Evolutionary conservation across 73 alveolate genomes (phyloP), one percentile per base, ranked within the genome.

Genomic region (Breviolum minutum): DNA sequence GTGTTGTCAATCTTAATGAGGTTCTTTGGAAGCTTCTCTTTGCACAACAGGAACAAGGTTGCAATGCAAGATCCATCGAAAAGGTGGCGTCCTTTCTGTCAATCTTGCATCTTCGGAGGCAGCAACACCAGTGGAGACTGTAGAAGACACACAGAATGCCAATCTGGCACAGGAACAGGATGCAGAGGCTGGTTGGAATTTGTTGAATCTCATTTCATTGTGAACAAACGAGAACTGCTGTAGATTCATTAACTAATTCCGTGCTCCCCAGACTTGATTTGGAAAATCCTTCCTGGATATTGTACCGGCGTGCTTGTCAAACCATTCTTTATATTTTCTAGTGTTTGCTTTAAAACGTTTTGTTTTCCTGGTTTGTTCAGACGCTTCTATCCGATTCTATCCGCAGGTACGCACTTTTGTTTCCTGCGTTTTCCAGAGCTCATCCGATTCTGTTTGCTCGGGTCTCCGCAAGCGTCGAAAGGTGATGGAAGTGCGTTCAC

Each of bases 61-160:
- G 54, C 54, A 40, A 2, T 40, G 54, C 54, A 40, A 40, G 54
- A 40, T 40, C 54, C 54, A 3, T 40, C 54, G 54, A 40, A 40
- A 40, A 40, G 3, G 54, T 40, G 54, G 69, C 20, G 71, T 63
- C 98, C 90, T 92, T 92, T 29, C 98, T 63, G 68, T 92, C 98
- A 24, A 92, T 92, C 80, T 92, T 92, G 66, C 60, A 92, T 74
- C 98, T 73, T 32, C 98, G 98, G 17, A 92, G 90, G 98, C 98
- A 92, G 82, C 98, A 92, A 68, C 98, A 92, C 98, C 98, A 92
- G 80, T 92, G 98, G 61, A 92, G 80, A 66, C 98, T 92, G 98
- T 92, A 92, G 98, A 92, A 92, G 54, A 92, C 20, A 89, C 73
- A 92, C 71, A 92, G 79, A 26, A 92, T 29, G 29, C 98, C 98